These are phyloP conservation scores for Coemansia sp. DNA, from an alignment of 192 early-diverging fungal genomes.

Conservation along the genomic window DNA sequence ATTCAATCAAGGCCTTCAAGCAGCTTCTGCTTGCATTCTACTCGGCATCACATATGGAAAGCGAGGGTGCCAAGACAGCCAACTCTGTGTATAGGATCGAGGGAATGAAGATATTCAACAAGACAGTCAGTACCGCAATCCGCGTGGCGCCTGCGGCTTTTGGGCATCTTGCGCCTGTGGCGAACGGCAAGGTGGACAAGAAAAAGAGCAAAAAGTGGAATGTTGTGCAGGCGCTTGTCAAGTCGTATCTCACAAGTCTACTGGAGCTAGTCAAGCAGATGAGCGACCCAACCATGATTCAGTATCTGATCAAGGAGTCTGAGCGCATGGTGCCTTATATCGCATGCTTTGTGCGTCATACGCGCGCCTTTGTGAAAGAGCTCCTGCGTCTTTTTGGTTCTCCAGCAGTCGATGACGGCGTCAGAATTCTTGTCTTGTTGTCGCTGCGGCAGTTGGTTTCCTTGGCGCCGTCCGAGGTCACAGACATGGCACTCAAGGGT, in stretches of 20 bases:
- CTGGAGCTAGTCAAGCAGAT: conserved; percentile 76
- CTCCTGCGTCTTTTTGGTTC: conserved; percentile 58
- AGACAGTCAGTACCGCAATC: conserved; percentile 72
- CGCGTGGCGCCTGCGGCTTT: conserved; percentile 70
- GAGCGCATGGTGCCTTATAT: conserved; percentile 75
- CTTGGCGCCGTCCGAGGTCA: conserved; percentile 54
- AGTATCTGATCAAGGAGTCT: conserved; percentile 80
- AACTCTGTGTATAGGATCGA: conserved; percentile 71
- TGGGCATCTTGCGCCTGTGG: conserved; percentile 62
- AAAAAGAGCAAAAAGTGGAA: conserved; percentile 65
- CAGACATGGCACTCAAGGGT: conserved; percentile 75
- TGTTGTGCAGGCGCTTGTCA: conserved; percentile 71
- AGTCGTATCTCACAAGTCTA: conserved; percentile 77
- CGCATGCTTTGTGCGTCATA: conserved; percentile 75
- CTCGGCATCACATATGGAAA: conserved; percentile 74
- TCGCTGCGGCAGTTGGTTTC: conserved; percentile 74
- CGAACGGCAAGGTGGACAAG: conserved; percentile 31
- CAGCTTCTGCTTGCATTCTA: conserved; percentile 83
- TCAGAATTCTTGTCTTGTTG: conserved; percentile 82
- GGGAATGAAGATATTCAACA: conserved; percentile 72
- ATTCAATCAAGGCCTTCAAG: conserved; percentile 70
- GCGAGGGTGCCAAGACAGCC: conserved; percentile 59
- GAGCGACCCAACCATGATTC: conserved; percentile 81
- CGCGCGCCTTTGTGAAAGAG: conserved; percentile 75
- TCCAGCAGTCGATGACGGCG: conserved; percentile 61